These are phyloP conservation scores for Curvularia eragrostidis DNA, from an alignment of 2,329 filamentous ascomycete genomes.

Conservation along the genomic window DNA sequence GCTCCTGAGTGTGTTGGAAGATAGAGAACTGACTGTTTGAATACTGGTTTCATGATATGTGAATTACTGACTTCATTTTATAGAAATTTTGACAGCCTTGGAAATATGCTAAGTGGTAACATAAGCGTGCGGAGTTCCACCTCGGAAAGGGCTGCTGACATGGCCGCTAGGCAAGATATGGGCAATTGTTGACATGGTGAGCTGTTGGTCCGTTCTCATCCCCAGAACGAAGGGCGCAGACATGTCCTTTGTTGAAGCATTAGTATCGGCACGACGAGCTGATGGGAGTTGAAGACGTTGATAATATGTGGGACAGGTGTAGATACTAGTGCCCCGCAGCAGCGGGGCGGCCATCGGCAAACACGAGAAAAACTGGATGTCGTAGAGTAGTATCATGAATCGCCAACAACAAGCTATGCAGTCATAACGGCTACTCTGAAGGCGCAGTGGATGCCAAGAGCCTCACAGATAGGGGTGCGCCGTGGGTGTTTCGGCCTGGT, in stretches of 20 bases:
- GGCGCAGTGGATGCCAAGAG: not conserved
- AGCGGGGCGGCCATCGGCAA: not conserved
- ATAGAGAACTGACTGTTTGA: not conserved
- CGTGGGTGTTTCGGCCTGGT: not conserved
- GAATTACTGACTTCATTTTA: not conserved
- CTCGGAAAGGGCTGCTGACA: constrained; percentile 3
- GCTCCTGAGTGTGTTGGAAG: not conserved
- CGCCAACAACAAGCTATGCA: not conserved
- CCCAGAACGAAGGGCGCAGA: not conserved
- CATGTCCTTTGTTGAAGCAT: too few species aligned
- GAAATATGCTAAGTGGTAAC: not conserved
- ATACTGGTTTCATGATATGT: too few species aligned
- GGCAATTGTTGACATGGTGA: not conserved
- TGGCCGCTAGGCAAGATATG: not conserved
- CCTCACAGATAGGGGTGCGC: not conserved
- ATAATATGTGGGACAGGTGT: not conserved
- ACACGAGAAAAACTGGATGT: not conserved
- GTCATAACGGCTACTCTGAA: not conserved
- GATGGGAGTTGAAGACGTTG: not conserved
- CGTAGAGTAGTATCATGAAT: not conserved
- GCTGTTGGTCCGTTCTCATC: too few species aligned
- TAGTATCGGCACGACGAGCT: not conserved
- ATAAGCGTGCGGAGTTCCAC: not conserved
- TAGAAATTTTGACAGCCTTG: not conserved
- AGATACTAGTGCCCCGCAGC: not conserved